Base-by-base conservation (phyloP, 495 filamentous ascomycete genomes). In the Penicillium flavigenum region DNA sequence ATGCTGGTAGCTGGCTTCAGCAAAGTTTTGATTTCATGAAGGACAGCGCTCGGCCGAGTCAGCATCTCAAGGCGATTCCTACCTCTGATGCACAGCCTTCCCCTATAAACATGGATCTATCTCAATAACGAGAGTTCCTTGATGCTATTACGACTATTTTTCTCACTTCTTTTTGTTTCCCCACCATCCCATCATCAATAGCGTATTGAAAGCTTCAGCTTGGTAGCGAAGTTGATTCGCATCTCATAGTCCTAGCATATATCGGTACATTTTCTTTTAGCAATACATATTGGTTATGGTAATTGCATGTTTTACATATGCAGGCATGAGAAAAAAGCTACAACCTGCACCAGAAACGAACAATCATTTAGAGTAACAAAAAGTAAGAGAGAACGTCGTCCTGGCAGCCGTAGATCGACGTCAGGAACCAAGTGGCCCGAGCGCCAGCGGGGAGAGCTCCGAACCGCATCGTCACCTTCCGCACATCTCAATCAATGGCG, bases 1-100 rank as follows among this genome's bases (percentile, higher is more conserved):
- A 79, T 57, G 70, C 71, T 24, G 76, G 76, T 5, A 78, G 71
- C 51, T 79, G 75, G 75, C 56, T 79, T 26, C 72, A 74, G 47
- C 69, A 78, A 46, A 76, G 75, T 58, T 76, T 73, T 36, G 72
- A 76, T 45, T 64, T 77, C 19, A 67, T 68, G 43, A 70, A 64
- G 14, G 69, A 76, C 7, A 58, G 62, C 39, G 54, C 50, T 27
- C 54, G 56, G 44, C 43, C 57, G 10, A 59, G 19, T 42, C 48
- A 62, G 12, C 62, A 58, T 41, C 7, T 39, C 17, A 49, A 42
- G 5, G 39, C 62, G 9, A 41, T 64, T 29, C 63, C 58, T 24
- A 58, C 57, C 31, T 19, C 44, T 20, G 54, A 22, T 0, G 44
- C 36, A 5, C 44, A 24, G 4, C 31, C 31, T 17, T 47, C 62